A percentile compares a stretch with the other conserved stretches of the same genome.
Conservation (phyloP, 2,329 filamentous ascomycete species). For the Neofusicoccum sp. region DNA sequence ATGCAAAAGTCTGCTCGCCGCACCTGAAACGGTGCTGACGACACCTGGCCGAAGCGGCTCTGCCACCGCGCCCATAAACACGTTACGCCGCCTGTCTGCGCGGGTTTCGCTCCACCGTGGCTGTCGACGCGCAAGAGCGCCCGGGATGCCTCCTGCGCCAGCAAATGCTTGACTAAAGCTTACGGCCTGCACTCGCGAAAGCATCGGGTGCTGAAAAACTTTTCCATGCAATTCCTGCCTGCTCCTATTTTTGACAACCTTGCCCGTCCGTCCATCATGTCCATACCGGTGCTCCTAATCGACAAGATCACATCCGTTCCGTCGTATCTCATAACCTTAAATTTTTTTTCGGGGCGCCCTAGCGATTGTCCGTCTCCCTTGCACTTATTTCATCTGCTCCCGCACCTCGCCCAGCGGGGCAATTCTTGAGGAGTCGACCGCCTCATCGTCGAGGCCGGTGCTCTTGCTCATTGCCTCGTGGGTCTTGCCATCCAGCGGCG, state of each 20-base stretch:
- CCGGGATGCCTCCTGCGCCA: not conserved
- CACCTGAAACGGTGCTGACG: conserved; percentile 17
- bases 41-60: conserved; percentile 4
- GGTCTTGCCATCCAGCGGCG: conserved; percentile 21
- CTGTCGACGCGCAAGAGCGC: not conserved
- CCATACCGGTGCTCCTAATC: not conserved
- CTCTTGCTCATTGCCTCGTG: not conserved
- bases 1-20: not conserved
- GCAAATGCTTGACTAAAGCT: conserved; percentile 3
- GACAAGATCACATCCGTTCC: not conserved
- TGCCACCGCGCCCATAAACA: not conserved
- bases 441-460: conserved; percentile 26
- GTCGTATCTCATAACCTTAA: conserved; percentile 6
- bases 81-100: not conserved
- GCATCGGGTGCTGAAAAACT: not conserved
- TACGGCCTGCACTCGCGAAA: not conserved
- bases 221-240: not conserved
- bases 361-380: not conserved
- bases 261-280: not conserved
- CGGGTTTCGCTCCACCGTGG: not conserved
- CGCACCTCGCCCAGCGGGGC: conserved; percentile 25
- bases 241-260: conserved; percentile 11
- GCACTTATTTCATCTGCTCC: not conserved
- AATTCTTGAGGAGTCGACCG: conserved; percentile 24
- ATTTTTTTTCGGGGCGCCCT: not conserved